Evolutionary conservation across 352 stramenopile species (phyloP), one percentile per base, ranked within the genome.

Genomic region (Pythium dissotocum): DNA sequence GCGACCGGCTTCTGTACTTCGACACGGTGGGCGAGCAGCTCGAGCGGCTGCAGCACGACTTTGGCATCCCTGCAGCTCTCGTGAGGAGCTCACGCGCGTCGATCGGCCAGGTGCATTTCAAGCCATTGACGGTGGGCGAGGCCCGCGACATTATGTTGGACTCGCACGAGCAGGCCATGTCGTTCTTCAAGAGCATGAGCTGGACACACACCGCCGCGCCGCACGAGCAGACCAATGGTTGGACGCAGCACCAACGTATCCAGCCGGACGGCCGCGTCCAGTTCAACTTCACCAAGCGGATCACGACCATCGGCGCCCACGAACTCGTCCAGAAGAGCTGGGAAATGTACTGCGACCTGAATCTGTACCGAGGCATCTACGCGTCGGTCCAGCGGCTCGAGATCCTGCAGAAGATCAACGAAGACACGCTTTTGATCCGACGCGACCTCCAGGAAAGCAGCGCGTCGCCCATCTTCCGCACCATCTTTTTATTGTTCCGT

Each of bases 271-370:
- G 84, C 49, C 72, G 84, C 52, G 78, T 93, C 58, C 81, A 90
- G 63, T 93, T 93, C 68, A 91, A 90, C 54, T 93, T 93, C 32
- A 89, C 81, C 51, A 93, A 93, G 61, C 72, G 81, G n/a, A 78
- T 93, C 52, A 55, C 78, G 12, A 84, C 76, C 30, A 82, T 93
- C 26, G 68, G 68, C n/a, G 79, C 79, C 32, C 70, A 90, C n/a
- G 79, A 83, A 30, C 80, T 93, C 18, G 81, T 93, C 55, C 72
- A 89, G 52, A 88, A 86, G 51, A 91, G 83, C 70, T 93, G 85
- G 85, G 73, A 80, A 12, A 93, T 93, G 85, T 93, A 93, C 71
- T 87, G 81, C 65, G 83, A 93, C 69, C 82, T 91, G 56, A 72
- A 82, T 16, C 70, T 91, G 1, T 93, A 93, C 59, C 81, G 89